Evolutionary conservation across 75 land plant genomes (phyloP).

Genomic region (Cupressus sempervirens): DNA sequence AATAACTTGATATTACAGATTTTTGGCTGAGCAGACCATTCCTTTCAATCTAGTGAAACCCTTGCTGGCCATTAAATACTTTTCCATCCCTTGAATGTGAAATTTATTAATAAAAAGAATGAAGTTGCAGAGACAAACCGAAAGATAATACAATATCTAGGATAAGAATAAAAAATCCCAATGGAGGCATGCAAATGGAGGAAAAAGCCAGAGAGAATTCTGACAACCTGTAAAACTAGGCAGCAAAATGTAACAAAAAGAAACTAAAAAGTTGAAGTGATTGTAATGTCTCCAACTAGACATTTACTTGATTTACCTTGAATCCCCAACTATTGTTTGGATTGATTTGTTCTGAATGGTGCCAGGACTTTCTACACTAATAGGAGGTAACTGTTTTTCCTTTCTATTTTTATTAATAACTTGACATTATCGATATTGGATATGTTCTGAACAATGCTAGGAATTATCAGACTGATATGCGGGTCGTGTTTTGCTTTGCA

Average conservation of each 20-base stretch:
- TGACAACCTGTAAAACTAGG: background rate
- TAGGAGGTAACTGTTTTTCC: too few relatives aligned
- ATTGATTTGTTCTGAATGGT: too few relatives aligned
- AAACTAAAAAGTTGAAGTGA: background rate
- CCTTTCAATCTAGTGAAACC: background rate
- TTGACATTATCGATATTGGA: too few relatives aligned
- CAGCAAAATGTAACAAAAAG: background rate
- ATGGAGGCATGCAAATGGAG: background rate
- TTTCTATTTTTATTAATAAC: too few relatives aligned
- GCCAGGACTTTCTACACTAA: too few relatives aligned
- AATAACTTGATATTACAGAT: background rate
- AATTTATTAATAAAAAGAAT: background rate
- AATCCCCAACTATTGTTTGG: too few relatives aligned
- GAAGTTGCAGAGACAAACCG: background rate
- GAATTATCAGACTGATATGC: conserved; percentile 70
- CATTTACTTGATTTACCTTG: too few relatives aligned
- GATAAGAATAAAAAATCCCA: background rate
- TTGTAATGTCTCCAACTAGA: background rate
- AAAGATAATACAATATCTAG: background rate
- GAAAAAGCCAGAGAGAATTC: background rate
- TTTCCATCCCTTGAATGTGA: background rate
- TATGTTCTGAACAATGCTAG: too few relatives aligned
- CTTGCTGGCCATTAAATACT: background rate
- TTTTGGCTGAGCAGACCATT: background rate
- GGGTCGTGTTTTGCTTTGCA: conserved; percentile 24